Evolutionary conservation across 768 basidiomycete species (phyloP), one percentile per base, ranked within the genome.

Genomic region (Hericium alpestre): DNA sequence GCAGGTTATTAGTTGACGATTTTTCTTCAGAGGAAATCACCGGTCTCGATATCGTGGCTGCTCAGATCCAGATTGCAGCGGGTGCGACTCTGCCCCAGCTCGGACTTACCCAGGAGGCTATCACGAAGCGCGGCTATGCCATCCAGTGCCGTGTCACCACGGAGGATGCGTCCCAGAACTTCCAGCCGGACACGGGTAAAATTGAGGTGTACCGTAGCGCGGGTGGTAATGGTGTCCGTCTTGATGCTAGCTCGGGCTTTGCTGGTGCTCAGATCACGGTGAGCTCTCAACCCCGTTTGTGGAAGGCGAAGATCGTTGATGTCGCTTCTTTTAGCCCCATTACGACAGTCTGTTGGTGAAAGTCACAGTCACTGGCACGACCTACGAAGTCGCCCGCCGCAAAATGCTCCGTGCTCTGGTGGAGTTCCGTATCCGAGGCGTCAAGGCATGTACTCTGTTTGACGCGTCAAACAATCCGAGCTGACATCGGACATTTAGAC

Each of bases 351-450:
- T 98, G 71, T 79, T 99, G 51, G 96, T 99, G 65, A 99, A 99
- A 74, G 93, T 91, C 66, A 86, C 85, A 40, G 93, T 95, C 56
- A 92, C 87, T 60, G 96, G 96, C 52, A 94, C 96, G 2, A 98
- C 95, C 0, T 99, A 97, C 67, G 96, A 99, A 67, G 94, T 99
- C 53, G 96, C 96, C 39, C 87, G 96, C 58, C 81, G 96, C 63
- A 99, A 99, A 79, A 98, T 98, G 93, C 83, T 99, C 55, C 90
- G 96, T 64, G 95, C 96, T 38, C 82, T 99, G n/a, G 93, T 99
- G 50, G 96, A 99, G 70, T 99, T 98, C 86, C 90, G 96, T 65
- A 98, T 99, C 64, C 92, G 96, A 63, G 96, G 96, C 65, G 93
- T 97, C 72, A 97, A 97, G 84, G 90, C 85, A 46, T n/a, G 66